These are phyloP conservation scores for Rhizophlyctis rosea DNA, from an alignment of 192 early-diverging fungal genomes.

Conservation along the genomic window DNA sequence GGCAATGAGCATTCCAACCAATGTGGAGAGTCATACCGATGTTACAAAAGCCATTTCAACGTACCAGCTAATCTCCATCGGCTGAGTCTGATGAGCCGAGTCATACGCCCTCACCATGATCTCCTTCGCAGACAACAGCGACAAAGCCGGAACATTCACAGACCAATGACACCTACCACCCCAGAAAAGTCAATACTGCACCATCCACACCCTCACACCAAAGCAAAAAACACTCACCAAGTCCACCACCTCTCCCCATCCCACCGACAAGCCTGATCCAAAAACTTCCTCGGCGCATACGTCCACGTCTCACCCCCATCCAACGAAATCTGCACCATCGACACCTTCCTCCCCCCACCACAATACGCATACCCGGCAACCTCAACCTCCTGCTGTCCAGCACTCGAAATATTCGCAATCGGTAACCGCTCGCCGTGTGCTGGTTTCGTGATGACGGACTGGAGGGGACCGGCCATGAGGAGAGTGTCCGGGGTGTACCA, in stretches of 20 bases:
- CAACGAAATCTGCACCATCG: constrained; percentile 76
- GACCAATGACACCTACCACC: background rate
- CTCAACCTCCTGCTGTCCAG: too few species aligned
- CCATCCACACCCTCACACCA: background rate
- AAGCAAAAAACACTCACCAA: constrained; percentile 37
- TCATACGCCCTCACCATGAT: background rate
- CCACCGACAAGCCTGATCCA: constrained; percentile 30
- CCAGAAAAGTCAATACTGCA: background rate
- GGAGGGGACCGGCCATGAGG: constrained; percentile 72
- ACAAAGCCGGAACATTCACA: background rate
- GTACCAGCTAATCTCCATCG: background rate
- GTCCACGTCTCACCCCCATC: constrained; percentile 74
- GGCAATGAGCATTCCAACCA: background rate
- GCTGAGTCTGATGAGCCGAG: background rate
- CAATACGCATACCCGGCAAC: constrained; percentile 71
- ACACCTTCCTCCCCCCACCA: constrained; percentile 71
- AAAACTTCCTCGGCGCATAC: constrained; percentile 43
- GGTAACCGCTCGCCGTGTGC: constrained; percentile 29
- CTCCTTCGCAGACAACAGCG: background rate
- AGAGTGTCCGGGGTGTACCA: constrained; percentile 57
- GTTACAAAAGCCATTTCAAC: background rate
- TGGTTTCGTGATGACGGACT: constrained; percentile 73
- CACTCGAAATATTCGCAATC: constrained; percentile 28
- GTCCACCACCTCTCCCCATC: constrained; percentile 53
- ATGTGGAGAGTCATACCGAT: background rate